phyloP scores from a whole-genome alignment of 257 asterid genomes.

The Nicotiana tabacum region DNA sequence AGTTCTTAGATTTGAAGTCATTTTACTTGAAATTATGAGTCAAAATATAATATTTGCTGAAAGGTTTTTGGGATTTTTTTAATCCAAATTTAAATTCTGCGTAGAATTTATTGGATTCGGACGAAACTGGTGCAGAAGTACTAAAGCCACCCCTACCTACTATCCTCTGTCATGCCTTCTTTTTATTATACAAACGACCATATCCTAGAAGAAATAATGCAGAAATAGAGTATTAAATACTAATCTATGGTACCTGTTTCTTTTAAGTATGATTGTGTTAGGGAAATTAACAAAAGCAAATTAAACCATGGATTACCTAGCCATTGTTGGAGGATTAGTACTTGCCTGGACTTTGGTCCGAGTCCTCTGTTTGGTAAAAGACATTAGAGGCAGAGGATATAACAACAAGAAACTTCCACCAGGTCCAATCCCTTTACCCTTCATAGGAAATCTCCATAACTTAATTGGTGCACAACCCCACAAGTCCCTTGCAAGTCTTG shows the following conservation, averaged over 20 bases:
- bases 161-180: no score
- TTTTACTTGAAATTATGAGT: no score
- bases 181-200: background rate
- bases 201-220: background rate
- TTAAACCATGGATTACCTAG: constrained; percentile 20
- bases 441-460: constrained; percentile 6
- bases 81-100: no score
- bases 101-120: no score
- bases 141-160: no score
- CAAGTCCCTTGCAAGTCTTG: constrained; percentile 20
- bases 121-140: no score
- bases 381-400: constrained; percentile 8
- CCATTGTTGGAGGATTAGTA: constrained; percentile 34
- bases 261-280: background rate
- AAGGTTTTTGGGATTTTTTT: no score
- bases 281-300: background rate
- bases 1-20: no score
- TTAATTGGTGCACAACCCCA: constrained; percentile 17
- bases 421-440: background rate
- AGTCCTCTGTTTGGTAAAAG: background rate
- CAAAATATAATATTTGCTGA: no score
- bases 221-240: no score
- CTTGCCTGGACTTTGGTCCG: constrained; percentile 21
- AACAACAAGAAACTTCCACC: constrained; percentile 14
- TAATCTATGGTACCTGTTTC: background rate